Evolutionary conservation across 257 asterid species (phyloP), one percentile per base, ranked within the genome.

Genomic region (Rhazya stricta): DNA sequence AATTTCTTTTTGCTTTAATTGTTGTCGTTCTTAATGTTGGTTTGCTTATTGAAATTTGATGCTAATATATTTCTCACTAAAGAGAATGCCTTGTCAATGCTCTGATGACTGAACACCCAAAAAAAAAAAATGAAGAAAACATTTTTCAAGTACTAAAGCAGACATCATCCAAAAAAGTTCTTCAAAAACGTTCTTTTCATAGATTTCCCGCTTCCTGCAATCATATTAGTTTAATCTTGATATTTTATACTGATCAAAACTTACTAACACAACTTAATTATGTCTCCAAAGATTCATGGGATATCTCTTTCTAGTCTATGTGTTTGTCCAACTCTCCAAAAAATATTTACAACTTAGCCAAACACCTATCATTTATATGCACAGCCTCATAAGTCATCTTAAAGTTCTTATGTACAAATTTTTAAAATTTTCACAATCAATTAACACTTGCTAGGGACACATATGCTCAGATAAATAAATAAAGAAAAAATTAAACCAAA

Each of bases 261-360:
- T 58, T 54, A 73, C 73, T 80, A 42, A 76, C 69, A 51, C 30
- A 21, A 65, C 56, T 79, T 77, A 46, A 68, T 75, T 83, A 39
- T 74, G 73, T 82, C 74, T 66, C 97, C 90, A 97, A 83, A 69
- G 74, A 89, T 83, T 90, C 92, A 51, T 91, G 98, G 98, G 98
- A 97, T 91, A 89, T 79, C 89, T 91, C 72, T 78, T 89, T 79
- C 98, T 94, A 67, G 93, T 94, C 30, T 94, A 91, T 71, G 81
- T 81, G 69, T 80, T 91, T 80, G 96, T 94, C 82, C 97, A 84
- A 86, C 82, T 89, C 75, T 82, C 98, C n/a, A n/a, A n/a, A n/a
- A n/a, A n/a, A n/a, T n/a, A n/a, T n/a, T n/a, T n/a, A n/a, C n/a
- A n/a, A n/a, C n/a, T n/a, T n/a, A n/a, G n/a, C n/a, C n/a, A n/a